These are phyloP conservation scores for Pseudopyrenochaeta lycopersici DNA, from an alignment of 2,329 filamentous ascomycete species.

Conservation along the genomic window DNA sequence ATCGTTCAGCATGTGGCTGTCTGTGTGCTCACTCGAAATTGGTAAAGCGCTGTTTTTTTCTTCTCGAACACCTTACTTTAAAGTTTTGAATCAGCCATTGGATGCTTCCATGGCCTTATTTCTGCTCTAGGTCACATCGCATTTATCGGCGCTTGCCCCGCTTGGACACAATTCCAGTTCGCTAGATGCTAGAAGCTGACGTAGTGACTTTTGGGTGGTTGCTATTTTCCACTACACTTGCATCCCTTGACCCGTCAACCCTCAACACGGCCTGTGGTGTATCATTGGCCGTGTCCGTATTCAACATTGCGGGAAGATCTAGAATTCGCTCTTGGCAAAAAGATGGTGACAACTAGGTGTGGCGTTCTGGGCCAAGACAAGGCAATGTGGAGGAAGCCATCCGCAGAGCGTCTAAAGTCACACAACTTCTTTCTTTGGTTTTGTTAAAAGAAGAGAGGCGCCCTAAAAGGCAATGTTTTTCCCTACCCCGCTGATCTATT, in stretches of 20 bases:
- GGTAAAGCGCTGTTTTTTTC: slow-evolving; percentile 16
- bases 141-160: slow-evolving; percentile 7
- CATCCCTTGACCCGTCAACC: neutral
- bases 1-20: slow-evolving; percentile 17
- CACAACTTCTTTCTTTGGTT: neutral
- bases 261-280: slow-evolving; percentile 3
- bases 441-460: neutral
- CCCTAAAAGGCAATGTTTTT: neutral
- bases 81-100: slow-evolving; percentile 20
- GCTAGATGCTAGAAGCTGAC: slow-evolving; percentile 4
- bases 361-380: neutral
- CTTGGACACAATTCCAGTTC: neutral
- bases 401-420: neutral
- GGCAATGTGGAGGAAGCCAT: neutral
- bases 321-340: neutral
- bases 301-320: neutral
- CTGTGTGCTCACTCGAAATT: slow-evolving; percentile 10
- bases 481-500: neutral
- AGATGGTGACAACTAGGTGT: neutral
- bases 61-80: slow-evolving; percentile 17
- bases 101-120: slow-evolving; percentile 10
- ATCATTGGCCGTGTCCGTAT: too few relatives aligned
- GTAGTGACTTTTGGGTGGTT: slow-evolving; percentile 5
- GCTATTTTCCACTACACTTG: neutral
- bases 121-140: slow-evolving; percentile 9